A percentile compares a stretch with the other conserved stretches of the same genome.
Evolutionary conservation across 2,329 filamentous ascomycete genomes (phyloP).

Genomic region (Penicillium sp.): DNA sequence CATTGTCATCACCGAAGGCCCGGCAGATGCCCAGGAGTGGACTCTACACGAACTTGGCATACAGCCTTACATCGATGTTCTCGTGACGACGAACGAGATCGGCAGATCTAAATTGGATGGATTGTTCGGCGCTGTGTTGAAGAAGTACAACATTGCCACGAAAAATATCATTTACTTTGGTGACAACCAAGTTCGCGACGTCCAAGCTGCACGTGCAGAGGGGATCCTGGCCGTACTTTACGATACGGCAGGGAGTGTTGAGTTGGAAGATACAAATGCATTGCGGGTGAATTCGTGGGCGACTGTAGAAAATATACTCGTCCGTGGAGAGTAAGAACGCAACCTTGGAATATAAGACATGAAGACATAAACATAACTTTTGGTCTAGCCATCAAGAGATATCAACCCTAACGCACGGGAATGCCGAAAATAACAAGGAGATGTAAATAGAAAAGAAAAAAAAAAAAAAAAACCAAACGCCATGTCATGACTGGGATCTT

Average conservation of each 20-base stretch:
- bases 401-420: constrained; percentile 18
- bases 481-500: constrained; percentile 19
- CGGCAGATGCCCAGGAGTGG: constrained; percentile 50
- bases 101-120: constrained; percentile 35
- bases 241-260: constrained; percentile 13
- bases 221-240: constrained; percentile 29
- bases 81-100: constrained; percentile 37
- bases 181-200: constrained; percentile 30
- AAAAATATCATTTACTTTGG: constrained; percentile 30
- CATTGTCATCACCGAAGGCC: constrained; percentile 50
- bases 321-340: constrained; percentile 7
- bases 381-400: constrained; percentile 17
- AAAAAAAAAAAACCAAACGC: constrained; percentile 21
- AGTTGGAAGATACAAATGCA: not conserved
- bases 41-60: constrained; percentile 40
- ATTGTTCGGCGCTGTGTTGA: constrained; percentile 27
- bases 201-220: constrained; percentile 23
- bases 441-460: constrained; percentile 7
- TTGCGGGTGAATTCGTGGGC: constrained; percentile 17
- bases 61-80: constrained; percentile 27
- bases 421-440: constrained; percentile 15
- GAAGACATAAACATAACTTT: constrained; percentile 20
- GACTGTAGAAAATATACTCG: constrained; percentile 5
- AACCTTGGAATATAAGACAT: not conserved
- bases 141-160: constrained; percentile 21